These are phyloP conservation scores for Nannochloropsis oceanica DNA, from an alignment of 108 stramenopile genomes.

Conservation along the genomic window DNA sequence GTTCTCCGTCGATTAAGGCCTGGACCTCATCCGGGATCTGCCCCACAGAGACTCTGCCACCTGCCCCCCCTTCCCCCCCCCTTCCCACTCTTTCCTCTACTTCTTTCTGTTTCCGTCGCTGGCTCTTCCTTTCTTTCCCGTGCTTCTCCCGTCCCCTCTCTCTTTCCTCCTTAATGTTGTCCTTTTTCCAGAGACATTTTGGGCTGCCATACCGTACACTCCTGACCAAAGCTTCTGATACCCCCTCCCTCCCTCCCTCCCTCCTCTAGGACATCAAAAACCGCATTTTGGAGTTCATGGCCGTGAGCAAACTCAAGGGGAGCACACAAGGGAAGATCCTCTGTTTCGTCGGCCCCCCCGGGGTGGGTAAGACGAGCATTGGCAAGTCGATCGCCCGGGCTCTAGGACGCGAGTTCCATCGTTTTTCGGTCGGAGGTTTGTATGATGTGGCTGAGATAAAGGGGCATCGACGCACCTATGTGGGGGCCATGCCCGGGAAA, in stretches of 20 bases:
- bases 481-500: slow-evolving; percentile 97
- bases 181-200: no score
- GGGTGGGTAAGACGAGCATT: slow-evolving; percentile 69
- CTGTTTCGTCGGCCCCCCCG: slow-evolving; percentile 86
- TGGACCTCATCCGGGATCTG: no score
- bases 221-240: not conserved
- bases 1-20: no score
- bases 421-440: slow-evolving; percentile 89
- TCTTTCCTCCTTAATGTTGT: no score
- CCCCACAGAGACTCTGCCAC: no score
- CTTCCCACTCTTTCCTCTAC: no score
- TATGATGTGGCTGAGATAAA: slow-evolving; percentile 88
- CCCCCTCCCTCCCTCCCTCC: not conserved
- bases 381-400: slow-evolving; percentile 78
- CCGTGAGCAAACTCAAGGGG: slow-evolving; percentile 81
- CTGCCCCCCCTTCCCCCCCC: no score
- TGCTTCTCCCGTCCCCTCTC: no score
- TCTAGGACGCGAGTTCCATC: slow-evolving; percentile 78
- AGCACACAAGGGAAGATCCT: slow-evolving; percentile 83
- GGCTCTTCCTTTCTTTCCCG: no score
- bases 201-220: no score
- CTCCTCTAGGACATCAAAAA: slow-evolving; percentile 43
- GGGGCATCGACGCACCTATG: slow-evolving; percentile 90
- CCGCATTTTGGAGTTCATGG: slow-evolving; percentile 91
- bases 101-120: no score